A percentile compares a stretch with the other conserved stretches of the same genome.
Conservation (phyloP, 2,329 filamentous ascomycete genomes). For the Fusarium avenaceum region DNA sequence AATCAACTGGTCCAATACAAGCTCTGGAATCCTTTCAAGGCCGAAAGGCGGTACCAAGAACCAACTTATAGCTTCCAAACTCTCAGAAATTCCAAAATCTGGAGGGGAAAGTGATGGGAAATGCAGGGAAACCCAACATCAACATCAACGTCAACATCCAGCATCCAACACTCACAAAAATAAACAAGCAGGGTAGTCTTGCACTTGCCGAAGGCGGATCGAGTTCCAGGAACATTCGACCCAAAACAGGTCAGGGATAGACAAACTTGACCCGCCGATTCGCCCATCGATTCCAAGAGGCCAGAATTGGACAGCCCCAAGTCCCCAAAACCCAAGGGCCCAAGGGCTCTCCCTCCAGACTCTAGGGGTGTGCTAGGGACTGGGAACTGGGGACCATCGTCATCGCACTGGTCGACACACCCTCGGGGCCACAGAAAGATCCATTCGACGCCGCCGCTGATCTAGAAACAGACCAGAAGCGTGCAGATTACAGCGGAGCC, state of each 20-base stretch:
- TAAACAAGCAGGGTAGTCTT: slow-evolving; percentile 32
- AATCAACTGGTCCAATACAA: neutral
- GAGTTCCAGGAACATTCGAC: slow-evolving; percentile 42
- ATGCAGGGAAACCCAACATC: slow-evolving; percentile 6
- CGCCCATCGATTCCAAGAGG: slow-evolving; percentile 39
- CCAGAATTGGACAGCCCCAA: slow-evolving; percentile 16
- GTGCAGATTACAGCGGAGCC: slow-evolving; percentile 45
- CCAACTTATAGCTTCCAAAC: neutral
- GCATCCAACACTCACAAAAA: slow-evolving; percentile 6
- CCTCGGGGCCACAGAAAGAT: slow-evolving; percentile 35
- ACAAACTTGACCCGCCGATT: slow-evolving; percentile 36
- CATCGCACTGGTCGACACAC: slow-evolving; percentile 29
- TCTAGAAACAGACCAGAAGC: slow-evolving; percentile 52
- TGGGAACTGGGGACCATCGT: slow-evolving; percentile 36
- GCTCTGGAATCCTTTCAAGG: neutral
- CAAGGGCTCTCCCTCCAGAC: slow-evolving; percentile 20
- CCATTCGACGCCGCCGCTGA: slow-evolving; percentile 49
- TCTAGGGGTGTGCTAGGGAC: neutral
- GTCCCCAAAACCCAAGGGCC: slow-evolving; percentile 4
- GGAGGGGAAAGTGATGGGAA: neutral
- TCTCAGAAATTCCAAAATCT: too few species aligned
- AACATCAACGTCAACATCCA: too few species aligned
- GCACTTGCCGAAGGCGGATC: slow-evolving; percentile 38
- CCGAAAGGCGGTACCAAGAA: neutral
- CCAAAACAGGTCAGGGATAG: slow-evolving; percentile 43